Conservation (phyloP, 805 yeast genomes). For the Spathaspora sp. region DNA sequence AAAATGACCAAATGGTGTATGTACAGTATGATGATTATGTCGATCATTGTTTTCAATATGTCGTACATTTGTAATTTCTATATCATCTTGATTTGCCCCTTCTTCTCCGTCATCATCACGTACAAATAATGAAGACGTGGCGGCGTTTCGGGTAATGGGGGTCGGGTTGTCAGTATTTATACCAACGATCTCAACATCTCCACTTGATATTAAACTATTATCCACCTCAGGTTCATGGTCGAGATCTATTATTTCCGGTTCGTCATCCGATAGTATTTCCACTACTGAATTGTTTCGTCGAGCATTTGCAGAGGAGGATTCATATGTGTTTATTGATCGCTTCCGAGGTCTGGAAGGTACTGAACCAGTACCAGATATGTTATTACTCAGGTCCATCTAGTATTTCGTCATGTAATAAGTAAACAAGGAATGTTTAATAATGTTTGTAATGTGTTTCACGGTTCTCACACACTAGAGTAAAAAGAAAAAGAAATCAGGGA, state of each 20-base stretch:
- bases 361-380: neutral
- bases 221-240: neutral
- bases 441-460: neutral
- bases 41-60: neutral
- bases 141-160: neutral
- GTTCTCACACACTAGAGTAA: neutral
- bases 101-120: neutral
- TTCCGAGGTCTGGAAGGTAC: neutral
- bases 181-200: conserved; percentile 4
- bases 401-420: neutral
- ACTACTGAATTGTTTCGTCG: neutral
- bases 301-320: neutral
- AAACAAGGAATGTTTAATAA: neutral
- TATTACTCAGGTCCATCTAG: neutral
- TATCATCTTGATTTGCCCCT: neutral
- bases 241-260: conserved; percentile 5
- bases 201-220: neutral
- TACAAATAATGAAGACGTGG: neutral
- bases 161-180: conserved; percentile 1
- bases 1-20: conserved; percentile 5
- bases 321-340: neutral
- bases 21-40: neutral
- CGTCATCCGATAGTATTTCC: conserved; percentile 8
- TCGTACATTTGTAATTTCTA: conserved; percentile 1
- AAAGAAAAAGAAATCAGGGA: neutral